Evolutionary conservation across 208 protist genomes (phyloP).

Genomic region (Herpetomonas muscarum): DNA sequence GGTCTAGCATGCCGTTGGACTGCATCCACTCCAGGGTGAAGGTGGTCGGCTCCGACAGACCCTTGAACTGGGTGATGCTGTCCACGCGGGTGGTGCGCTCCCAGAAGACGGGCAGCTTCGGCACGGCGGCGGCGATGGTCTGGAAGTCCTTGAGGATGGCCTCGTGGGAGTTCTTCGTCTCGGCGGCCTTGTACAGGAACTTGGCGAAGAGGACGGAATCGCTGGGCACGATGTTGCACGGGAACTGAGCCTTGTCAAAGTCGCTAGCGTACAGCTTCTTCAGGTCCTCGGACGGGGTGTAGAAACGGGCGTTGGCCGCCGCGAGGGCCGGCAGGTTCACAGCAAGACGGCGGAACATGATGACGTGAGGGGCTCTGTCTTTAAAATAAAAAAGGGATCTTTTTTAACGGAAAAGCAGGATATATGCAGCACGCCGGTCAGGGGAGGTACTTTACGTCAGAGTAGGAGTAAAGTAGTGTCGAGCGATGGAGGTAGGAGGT

Average conservation of each 20-base stretch:
- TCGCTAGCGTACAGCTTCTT: conserved; percentile 88
- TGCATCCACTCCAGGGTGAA: conserved; percentile 92
- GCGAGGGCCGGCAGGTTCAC: conserved; percentile 24
- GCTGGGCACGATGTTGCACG: conserved; percentile 78
- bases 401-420: too few species aligned
- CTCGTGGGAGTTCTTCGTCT: conserved; percentile 64
- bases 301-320: conserved; percentile 58
- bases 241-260: conserved; percentile 78
- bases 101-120: conserved; percentile 86
- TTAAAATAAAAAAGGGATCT: too few species aligned
- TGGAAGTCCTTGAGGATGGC: conserved; percentile 76
- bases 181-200: conserved; percentile 86
- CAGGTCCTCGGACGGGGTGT: conserved; percentile 81
- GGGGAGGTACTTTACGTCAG: too few species aligned
- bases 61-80: conserved; percentile 77
- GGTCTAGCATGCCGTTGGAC: conserved; percentile 85
- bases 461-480: too few species aligned
- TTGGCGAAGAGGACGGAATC: conserved; percentile 88
- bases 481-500: too few species aligned
- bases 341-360: conserved; percentile 82
- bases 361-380: too few species aligned
- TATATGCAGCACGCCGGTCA: too few species aligned
- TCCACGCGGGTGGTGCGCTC: conserved; percentile 70
- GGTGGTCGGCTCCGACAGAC: conserved; percentile 63
- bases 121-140: conserved; percentile 50